A percentile compares a stretch with the other conserved stretches of the same genome.
phyloP scores from a whole-genome alignment of 495 filamentous ascomycete species.

The Aspergillus nidulans region DNA sequence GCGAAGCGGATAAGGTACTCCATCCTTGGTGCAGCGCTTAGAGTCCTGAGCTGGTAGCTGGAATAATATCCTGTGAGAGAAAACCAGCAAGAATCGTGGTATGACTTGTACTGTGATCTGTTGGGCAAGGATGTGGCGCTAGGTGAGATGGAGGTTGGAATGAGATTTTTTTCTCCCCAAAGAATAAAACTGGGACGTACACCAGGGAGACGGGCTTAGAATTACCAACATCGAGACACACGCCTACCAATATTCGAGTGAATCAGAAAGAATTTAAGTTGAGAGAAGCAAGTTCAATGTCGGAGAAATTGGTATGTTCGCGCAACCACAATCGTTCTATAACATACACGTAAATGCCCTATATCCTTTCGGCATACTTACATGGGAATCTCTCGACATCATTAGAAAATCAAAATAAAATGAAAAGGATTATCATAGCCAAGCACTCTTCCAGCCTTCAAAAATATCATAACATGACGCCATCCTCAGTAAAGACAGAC shows the following conservation, averaged over 20 bases:
- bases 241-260: background rate
- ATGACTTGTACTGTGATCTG: background rate
- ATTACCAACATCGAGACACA: background rate
- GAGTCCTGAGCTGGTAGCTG: background rate
- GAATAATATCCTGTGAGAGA: background rate
- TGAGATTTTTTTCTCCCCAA: constrained; percentile 3
- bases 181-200: background rate
- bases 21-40: constrained; percentile 33
- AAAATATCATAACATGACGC: constrained; percentile 25
- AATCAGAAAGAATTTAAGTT: background rate
- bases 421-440: background rate
- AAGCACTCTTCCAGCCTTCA: background rate
- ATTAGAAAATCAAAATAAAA: constrained; percentile 2
- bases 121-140: background rate
- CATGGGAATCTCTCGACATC: background rate
- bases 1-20: constrained; percentile 88
- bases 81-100: background rate
- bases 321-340: constrained; percentile 5
- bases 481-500: constrained; percentile 21
- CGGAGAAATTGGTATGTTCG: background rate
- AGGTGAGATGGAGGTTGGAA: background rate
- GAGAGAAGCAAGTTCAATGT: background rate
- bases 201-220: background rate
- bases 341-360: constrained; percentile 5
- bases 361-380: background rate